Base-by-base conservation (phyloP, 2,329 filamentous ascomycete genomes). In the Acephala macrosclerotiorum region DNA sequence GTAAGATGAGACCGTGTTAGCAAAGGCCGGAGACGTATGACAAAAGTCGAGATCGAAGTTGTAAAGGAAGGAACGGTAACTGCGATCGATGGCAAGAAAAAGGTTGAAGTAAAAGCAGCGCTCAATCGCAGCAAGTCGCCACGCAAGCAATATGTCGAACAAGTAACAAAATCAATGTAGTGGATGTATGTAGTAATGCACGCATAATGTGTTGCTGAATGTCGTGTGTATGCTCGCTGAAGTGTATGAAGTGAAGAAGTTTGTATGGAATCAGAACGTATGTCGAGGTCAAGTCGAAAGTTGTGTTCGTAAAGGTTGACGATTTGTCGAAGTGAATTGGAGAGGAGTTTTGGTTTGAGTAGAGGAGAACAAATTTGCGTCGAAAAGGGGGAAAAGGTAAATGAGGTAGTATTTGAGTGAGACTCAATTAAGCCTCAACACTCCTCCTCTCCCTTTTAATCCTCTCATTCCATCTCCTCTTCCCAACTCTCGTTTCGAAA, bases 401-500 rank as follows among this genome's bases (percentile, higher is more conserved):
- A 45, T 9, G 42, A 49, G 20, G 93, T 93, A 56, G 51, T n/a
- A n/a, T n/a, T n/a, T n/a, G n/a, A n/a, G n/a, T n/a, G n/a, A n/a
- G n/a, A n/a, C n/a, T n/a, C 33, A 22, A 25, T 62, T 53, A 65
- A 51, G 51, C 53, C 2, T 65, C 65, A n/a, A 38, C 59, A 59
- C 65, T 61, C 33, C 61, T 64, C 45, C 71, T 69, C 64, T 73
- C 76, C 22, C 78, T 77, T 63, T 80, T 79, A 73, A 82, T 83
- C 65, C 87, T 81, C 70, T 91, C 89, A 63, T 84, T 83, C 87
- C 90, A 94, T 74, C 83, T 85, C 71, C 92, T 87, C 84, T 97
- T 97, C 64, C 95, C 95, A 22, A 90, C 87, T 51, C 95, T 89
- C 3, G 92, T 96, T 80, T 97, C 94, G 75, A 94, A 96, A 79